Conservation (phyloP, 805 yeast species). For the Saccharomycopsis javanensis region DNA sequence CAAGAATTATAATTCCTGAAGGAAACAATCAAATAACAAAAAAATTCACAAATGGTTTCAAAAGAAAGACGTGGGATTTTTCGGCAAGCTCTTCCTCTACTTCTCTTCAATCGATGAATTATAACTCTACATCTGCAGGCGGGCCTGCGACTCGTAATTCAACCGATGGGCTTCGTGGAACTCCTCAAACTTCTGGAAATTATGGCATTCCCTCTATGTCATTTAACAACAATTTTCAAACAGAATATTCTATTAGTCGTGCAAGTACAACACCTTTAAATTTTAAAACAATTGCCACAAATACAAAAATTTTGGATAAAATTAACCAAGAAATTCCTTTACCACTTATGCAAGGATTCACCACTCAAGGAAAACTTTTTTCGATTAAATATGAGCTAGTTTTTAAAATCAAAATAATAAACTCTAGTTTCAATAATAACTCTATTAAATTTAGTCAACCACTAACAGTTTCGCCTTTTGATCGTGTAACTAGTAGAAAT, state of each 20-base stretch:
- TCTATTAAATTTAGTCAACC: constrained; percentile 43
- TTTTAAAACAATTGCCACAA: constrained; percentile 14
- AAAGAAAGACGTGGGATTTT: neutral
- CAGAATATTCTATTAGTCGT: neutral
- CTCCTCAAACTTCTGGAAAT: neutral
- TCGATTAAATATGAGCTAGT: constrained; percentile 42
- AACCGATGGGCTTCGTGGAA: neutral
- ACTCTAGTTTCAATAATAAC: constrained; percentile 28
- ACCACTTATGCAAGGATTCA: constrained; percentile 35
- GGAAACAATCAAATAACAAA: neutral
- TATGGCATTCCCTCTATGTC: neutral
- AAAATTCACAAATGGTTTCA: neutral
- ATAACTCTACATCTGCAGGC: neutral
- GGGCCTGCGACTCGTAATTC: neutral
- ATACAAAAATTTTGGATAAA: constrained; percentile 19
- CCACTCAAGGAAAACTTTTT: constrained; percentile 41
- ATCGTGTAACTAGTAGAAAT: constrained; percentile 37
- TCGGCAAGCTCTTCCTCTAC: neutral
- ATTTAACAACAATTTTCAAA: neutral
- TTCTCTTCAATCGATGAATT: neutral
- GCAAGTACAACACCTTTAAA: neutral
- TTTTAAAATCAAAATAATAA: constrained; percentile 39
- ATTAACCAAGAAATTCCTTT: constrained; percentile 16
- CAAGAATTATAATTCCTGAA: neutral
- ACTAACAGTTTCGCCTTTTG: constrained; percentile 45